phyloP scores from a whole-genome alignment of 179 eudicot species.

The Beta corolliflora region DNA sequence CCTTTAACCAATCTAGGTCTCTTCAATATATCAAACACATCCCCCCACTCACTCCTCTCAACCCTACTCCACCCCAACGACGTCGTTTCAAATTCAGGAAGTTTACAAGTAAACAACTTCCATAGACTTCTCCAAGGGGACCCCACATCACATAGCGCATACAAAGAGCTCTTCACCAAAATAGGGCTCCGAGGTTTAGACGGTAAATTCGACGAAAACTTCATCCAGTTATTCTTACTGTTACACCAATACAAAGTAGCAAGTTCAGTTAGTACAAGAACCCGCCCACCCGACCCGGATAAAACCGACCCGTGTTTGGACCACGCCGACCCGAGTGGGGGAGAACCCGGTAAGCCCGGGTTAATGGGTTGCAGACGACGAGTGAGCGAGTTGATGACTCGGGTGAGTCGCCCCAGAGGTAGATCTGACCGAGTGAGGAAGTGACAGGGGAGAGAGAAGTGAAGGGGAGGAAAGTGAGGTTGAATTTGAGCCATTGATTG shows the following conservation, averaged over 20 bases:
- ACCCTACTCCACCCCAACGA: conserved; percentile 59
- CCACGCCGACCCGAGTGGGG: conserved; percentile 91
- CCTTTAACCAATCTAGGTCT: conserved; percentile 73
- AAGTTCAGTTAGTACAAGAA: conserved; percentile 73
- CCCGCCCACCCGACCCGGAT: conserved; percentile 52
- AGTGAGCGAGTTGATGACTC: conserved; percentile 34
- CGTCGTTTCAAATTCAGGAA: conserved; percentile 29
- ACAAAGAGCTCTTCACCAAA: conserved; percentile 42
- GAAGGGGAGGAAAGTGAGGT: conserved; percentile 79
- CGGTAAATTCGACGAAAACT: conserved; percentile 79
- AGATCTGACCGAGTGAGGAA: conserved; percentile 66
- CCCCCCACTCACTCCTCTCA: conserved; percentile 80
- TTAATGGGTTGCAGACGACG: conserved; percentile 70
- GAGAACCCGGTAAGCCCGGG: conserved; percentile 48
- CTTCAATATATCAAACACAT: conserved; percentile 78
- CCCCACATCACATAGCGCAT: conserved; percentile 75
- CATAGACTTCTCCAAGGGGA: conserved; percentile 85
- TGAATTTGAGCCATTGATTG: conserved; percentile 53
- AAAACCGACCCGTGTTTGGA: conserved; percentile 85
- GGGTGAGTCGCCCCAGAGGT: conserved; percentile 69
- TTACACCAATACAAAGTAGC: conserved; percentile 49
- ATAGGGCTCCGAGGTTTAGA: conserved; percentile 84
- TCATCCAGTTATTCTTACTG: conserved; percentile 47
- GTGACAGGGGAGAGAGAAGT: conserved; percentile 65
- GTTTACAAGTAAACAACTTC: conserved; percentile 60